Evolutionary conservation across 306 rosid genomes (phyloP), one percentile per base, ranked within the genome.

Genomic region (Vigna trinervia): DNA sequence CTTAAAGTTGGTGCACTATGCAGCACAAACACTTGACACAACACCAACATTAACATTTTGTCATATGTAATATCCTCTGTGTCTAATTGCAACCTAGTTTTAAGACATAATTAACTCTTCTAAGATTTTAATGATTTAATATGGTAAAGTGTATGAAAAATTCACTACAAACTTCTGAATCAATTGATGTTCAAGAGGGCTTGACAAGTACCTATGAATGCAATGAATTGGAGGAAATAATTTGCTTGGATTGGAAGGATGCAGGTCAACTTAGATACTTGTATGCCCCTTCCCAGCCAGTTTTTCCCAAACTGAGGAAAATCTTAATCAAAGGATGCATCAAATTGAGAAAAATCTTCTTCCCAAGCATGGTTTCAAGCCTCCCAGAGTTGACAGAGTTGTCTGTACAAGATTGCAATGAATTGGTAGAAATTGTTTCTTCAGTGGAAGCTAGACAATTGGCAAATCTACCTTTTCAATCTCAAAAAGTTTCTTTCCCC

Each of bases 151-250:
- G 34, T 3, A 30, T 0, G 34, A 30, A 30, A 4, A 30, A 30
- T 30, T 30, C 5, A 4, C 5, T 4, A 3, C 5, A 34, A 34
- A 66, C 72, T 43, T 19, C 54, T 8, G 54, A 43, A 66, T 66
- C 72, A 43, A 20, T 20, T 43, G 54, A 66, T 66, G 72, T 66
- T 66, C 36, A 5, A 41, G 38, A 66, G 38, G 19, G 38, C 36
- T 66, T 66, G 72, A 22, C 11, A 43, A 20, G 20, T 43, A 66
- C 72, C 54, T 43, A 20, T 66, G 72, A 66, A 12, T 66, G 73
- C 39, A 9, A 64, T 12, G 30, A 64, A 36, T 52, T 54, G 43
- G 80, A 64, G 73, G 64, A 58, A 53, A 66, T 77, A 46, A 26
- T 43, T 26, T 77, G 34, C 46, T 60, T 45, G 61, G 47, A 77